These are phyloP conservation scores for Guadua angustifolia DNA, from an alignment of 176 grass and related monocot species.

Conservation along the genomic window DNA sequence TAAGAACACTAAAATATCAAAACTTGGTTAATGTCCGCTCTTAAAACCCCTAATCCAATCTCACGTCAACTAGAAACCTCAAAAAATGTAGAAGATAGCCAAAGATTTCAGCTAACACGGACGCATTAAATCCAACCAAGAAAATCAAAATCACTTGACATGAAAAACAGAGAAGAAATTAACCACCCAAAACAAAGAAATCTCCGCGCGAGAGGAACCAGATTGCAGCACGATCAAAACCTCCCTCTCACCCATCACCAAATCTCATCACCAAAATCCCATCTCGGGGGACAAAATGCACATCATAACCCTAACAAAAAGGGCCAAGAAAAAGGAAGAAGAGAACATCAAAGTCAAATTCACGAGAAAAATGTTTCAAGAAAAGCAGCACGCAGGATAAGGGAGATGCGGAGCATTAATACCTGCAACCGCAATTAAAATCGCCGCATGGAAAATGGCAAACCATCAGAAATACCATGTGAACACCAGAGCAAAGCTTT, in stretches of 20 bases:
- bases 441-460: constrained; percentile 45
- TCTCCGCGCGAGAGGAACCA: background rate
- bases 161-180: background rate
- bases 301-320: constrained; percentile 43
- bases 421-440: constrained; percentile 47
- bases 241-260: background rate
- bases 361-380: constrained; percentile 18
- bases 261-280: constrained; percentile 50
- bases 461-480: constrained; percentile 51
- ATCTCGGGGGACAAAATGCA: constrained; percentile 9
- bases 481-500: constrained; percentile 31
- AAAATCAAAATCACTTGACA: constrained; percentile 23
- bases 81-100: background rate
- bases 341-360: constrained; percentile 34
- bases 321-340: constrained; percentile 32
- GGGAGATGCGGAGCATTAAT: constrained; percentile 48
- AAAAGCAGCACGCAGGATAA: background rate
- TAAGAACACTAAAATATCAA: background rate
- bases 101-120: background rate
- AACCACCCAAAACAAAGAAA: background rate
- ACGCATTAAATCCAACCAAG: constrained; percentile 26
- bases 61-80: background rate
- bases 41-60: constrained; percentile 29
- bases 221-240: background rate
- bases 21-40: background rate